Percentiles rank a stretch among this genome's conserved stretches.
Evolutionary conservation across 495 filamentous ascomycete genomes (phyloP).

Genomic region (Penicillium bialowiezense): DNA sequence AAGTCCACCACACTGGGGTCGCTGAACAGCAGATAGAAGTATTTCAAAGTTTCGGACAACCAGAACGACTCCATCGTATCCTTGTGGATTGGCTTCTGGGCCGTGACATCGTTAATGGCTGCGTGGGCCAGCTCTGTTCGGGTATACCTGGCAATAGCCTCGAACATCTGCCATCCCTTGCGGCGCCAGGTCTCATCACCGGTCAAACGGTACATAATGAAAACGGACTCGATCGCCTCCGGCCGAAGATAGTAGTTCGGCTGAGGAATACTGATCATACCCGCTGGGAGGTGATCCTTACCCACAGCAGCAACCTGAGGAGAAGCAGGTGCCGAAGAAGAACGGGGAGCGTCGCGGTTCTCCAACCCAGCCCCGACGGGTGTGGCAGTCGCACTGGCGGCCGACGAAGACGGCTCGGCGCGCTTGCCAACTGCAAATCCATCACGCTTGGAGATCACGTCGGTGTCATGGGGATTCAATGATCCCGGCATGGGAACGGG

Average conservation of each 20-base stretch:
- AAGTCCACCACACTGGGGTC: slow-evolving; percentile 70
- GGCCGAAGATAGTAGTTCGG: slow-evolving; percentile 80
- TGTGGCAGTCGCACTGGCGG: neutral
- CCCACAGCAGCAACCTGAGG: slow-evolving; percentile 12
- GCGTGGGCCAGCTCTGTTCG: slow-evolving; percentile 64
- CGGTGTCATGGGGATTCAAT: slow-evolving; percentile 23
- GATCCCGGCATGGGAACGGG: slow-evolving; percentile 29
- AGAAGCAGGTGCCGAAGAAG: slow-evolving; percentile 7
- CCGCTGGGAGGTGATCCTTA: slow-evolving; percentile 62
- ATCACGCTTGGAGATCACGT: slow-evolving; percentile 17
- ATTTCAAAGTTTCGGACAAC: slow-evolving; percentile 76
- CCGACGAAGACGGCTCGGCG: neutral
- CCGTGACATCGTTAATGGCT: slow-evolving; percentile 73
- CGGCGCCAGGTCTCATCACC: slow-evolving; percentile 77
- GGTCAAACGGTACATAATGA: slow-evolving; percentile 92
- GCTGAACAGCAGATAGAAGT: slow-evolving; percentile 74
- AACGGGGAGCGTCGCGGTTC: slow-evolving; percentile 21
- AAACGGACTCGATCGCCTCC: slow-evolving; percentile 92
- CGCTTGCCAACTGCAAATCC: slow-evolving; percentile 3
- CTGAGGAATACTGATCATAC: slow-evolving; percentile 58
- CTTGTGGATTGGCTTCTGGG: slow-evolving; percentile 31
- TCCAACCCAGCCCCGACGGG: neutral
- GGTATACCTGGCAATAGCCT: slow-evolving; percentile 66
- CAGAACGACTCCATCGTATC: slow-evolving; percentile 62
- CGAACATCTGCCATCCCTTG: slow-evolving; percentile 89